phyloP scores from a whole-genome alignment of 2,329 filamentous ascomycete species.

The Dendrostoma leiphaemia region DNA sequence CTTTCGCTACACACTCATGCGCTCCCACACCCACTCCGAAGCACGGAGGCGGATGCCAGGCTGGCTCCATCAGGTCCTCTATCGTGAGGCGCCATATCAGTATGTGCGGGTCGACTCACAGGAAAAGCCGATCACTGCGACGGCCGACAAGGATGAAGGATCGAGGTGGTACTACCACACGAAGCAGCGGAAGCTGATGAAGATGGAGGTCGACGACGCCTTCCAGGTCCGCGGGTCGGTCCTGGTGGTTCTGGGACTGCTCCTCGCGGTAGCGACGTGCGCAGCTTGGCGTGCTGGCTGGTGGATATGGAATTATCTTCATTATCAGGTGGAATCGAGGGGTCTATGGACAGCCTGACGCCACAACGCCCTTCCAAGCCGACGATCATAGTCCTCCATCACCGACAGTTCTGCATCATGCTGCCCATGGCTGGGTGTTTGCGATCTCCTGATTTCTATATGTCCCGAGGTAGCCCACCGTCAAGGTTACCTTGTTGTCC shows the following conservation, averaged over 20 bases:
- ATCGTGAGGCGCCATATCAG: conserved; percentile 37
- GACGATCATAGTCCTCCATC: neutral
- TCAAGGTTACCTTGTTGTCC: conserved; percentile 23
- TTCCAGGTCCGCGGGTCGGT: conserved; percentile 57
- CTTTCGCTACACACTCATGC: conserved; percentile 49
- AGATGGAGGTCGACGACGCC: conserved; percentile 61
- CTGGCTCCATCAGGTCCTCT: conserved; percentile 42
- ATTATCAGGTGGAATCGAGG: neutral
- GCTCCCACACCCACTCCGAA: conserved; percentile 39
- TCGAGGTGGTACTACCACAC: conserved; percentile 48
- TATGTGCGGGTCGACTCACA: conserved; percentile 27
- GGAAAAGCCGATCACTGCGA: neutral
- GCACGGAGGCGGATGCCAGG: conserved; percentile 29
- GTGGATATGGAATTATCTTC: conserved; percentile 17
- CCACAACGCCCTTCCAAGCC: too few species aligned
- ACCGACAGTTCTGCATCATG: neutral
- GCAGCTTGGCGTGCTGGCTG: conserved; percentile 24
- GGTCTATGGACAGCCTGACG: too few species aligned
- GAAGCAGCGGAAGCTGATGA: conserved; percentile 59
- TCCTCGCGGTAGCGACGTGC: conserved; percentile 30
- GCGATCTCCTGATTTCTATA: conserved; percentile 18
- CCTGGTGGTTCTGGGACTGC: conserved; percentile 45
- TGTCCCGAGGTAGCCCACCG: conserved; percentile 24
- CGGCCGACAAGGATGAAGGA: conserved; percentile 24
- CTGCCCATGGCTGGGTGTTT: conserved; percentile 1